Evolutionary conservation across 129 eudicot species (phyloP).

Genomic region (sunflower (Helianthus annuus)): HanXRQr2.0-SUNRISE NC_035449.2:171419109-171419608

Average conservation of each 20-base stretch:
- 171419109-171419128: too few relatives aligned
- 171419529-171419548: neutral
- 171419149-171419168: too few relatives aligned
- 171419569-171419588: neutral
- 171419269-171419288: slow-evolving; percentile 1
- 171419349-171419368: too few relatives aligned
- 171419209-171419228: too few relatives aligned
- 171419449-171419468: slow-evolving; percentile 8
- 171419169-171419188: neutral
- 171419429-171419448: neutral
- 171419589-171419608: too few relatives aligned
- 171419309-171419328: slow-evolving; percentile 10
- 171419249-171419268: neutral
- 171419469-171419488: slow-evolving; percentile 24
- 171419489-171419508: slow-evolving; percentile 1
- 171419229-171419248: neutral
- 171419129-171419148: too few relatives aligned
- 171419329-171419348: neutral
- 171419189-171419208: neutral
- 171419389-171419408: neutral
- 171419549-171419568: neutral
- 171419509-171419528: neutral
- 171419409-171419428: neutral
- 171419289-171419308: slow-evolving; percentile 21
- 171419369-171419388: neutral